These are phyloP conservation scores for Bolboschoenus planiculmis DNA, from an alignment of 176 grass and related monocot genomes.

Conservation along the genomic window DNA sequence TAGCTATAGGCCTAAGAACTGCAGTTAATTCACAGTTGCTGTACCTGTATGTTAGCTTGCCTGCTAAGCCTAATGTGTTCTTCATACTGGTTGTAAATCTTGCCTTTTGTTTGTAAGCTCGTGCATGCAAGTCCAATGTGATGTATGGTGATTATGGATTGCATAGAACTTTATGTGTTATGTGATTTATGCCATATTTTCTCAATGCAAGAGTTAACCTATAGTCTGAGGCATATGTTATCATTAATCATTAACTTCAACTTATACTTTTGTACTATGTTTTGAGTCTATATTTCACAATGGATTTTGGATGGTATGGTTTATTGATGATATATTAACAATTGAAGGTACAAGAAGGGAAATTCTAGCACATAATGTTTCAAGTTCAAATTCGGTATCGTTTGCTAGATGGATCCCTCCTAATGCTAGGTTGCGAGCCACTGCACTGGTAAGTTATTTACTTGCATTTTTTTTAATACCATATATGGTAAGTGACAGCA, in stretches of 20 bases:
- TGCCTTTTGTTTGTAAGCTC: neutral
- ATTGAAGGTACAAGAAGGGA: neutral
- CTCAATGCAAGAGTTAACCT: neutral
- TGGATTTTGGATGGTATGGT: neutral
- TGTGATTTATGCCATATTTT: neutral
- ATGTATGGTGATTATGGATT: neutral
- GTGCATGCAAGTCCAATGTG: neutral
- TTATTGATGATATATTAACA: neutral
- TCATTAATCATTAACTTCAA: neutral
- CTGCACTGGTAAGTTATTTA: neutral
- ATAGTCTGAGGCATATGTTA: neutral
- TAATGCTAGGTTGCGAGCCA: conserved; percentile 17
- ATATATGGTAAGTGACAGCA: no score
- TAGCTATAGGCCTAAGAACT: neutral
- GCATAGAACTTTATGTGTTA: neutral
- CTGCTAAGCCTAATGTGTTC: neutral
- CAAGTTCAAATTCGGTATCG: conserved; percentile 1
- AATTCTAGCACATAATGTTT: neutral
- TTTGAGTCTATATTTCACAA: neutral
- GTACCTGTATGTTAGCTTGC: neutral
- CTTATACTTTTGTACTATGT: neutral
- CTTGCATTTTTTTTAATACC: no score
- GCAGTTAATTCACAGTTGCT: neutral
- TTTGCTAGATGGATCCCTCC: neutral
- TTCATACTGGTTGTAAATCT: neutral